Evolutionary conservation across 352 stramenopile genomes (phyloP).

Genomic region (Detonula confervacea): DNA sequence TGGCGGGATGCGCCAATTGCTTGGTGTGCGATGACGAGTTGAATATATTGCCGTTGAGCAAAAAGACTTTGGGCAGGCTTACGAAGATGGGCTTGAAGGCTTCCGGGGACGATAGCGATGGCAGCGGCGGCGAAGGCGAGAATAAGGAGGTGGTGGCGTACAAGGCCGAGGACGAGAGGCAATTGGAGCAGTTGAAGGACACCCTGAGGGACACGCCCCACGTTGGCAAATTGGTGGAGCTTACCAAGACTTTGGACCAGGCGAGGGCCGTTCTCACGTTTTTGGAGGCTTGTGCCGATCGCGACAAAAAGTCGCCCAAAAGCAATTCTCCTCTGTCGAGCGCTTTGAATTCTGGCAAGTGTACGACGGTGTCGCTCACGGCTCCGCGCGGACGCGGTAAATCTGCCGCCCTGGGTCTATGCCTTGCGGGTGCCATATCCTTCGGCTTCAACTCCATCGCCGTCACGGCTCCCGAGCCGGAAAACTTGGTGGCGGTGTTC

Average conservation of each 20-base stretch:
- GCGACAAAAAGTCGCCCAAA: conserved; percentile 73
- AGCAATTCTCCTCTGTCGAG: conserved; percentile 7
- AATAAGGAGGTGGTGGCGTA: conserved; percentile 46
- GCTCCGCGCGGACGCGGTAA: conserved; percentile 93
- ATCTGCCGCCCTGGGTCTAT: conserved; percentile 97
- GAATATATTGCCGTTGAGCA: conserved; percentile 95
- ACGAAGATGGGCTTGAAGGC: conserved; percentile 81
- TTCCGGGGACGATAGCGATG: conserved; percentile 55
- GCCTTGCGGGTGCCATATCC: conserved; percentile 87
- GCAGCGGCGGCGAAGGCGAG: conserved; percentile 69
- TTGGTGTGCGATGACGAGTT: conserved; percentile 99
- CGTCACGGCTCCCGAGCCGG: conserved; percentile 96
- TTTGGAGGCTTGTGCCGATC: conserved; percentile 97
- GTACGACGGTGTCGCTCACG: conserved; percentile 95
- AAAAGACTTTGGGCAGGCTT: conserved; percentile 88
- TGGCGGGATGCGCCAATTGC: conserved; percentile 94
- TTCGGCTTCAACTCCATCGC: conserved; percentile 85
- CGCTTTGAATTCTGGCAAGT: conserved; percentile 30
- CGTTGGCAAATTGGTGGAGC: conserved; percentile 93
- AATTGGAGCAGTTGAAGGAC: conserved; percentile 93
- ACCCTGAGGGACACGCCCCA: conserved; percentile 95
- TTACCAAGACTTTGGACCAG: conserved; percentile 95
- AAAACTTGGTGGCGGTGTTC: conserved; percentile 99
- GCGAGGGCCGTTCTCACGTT: conserved; percentile 95
- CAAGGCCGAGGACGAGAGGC: conserved; percentile 87